Evolutionary conservation across 2,329 filamentous ascomycete genomes (phyloP).

Genomic region (Colletotrichum tropicicola): DNA sequence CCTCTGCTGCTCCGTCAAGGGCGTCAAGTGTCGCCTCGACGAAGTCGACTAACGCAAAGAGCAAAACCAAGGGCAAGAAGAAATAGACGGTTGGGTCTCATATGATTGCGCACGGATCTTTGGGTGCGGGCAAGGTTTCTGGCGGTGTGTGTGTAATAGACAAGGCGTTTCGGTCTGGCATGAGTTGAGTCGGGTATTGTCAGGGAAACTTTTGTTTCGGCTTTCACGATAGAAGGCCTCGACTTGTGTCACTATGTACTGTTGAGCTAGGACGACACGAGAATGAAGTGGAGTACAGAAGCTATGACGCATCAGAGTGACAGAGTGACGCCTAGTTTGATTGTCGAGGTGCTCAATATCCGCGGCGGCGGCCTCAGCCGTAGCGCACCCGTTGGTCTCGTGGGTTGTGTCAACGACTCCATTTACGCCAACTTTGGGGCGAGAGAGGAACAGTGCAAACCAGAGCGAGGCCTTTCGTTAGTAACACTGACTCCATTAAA

Average conservation of each 20-base stretch:
- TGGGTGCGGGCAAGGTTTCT: constrained; percentile 4
- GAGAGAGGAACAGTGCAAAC: too few relatives aligned
- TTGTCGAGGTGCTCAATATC: too few relatives aligned
- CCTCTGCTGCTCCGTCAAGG: constrained; percentile 80
- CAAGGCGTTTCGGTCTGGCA: constrained; percentile 25
- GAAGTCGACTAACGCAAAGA: constrained; percentile 57
- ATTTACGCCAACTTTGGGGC: too few relatives aligned
- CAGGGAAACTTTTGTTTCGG: not conserved
- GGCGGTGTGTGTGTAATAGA: constrained; percentile 16
- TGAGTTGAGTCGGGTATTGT: constrained; percentile 1
- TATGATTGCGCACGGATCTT: constrained; percentile 11
- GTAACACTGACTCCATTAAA: too few relatives aligned
- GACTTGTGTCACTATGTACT: not conserved
- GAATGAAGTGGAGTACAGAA: not conserved
- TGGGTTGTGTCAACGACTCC: too few relatives aligned
- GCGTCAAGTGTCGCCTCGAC: constrained; percentile 89
- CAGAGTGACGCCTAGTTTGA: too few relatives aligned
- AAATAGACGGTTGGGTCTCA: constrained; percentile 46
- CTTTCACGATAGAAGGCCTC: constrained; percentile 11
- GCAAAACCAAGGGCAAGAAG: constrained; percentile 61
- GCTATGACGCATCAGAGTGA: not conserved
- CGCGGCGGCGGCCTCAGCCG: too few relatives aligned
- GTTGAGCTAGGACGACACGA: not conserved
- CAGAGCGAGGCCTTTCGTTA: too few relatives aligned
- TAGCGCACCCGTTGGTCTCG: too few relatives aligned